Base-by-base conservation (phyloP, 345 rosid genomes). In the Syzygium aqueum region DNA sequence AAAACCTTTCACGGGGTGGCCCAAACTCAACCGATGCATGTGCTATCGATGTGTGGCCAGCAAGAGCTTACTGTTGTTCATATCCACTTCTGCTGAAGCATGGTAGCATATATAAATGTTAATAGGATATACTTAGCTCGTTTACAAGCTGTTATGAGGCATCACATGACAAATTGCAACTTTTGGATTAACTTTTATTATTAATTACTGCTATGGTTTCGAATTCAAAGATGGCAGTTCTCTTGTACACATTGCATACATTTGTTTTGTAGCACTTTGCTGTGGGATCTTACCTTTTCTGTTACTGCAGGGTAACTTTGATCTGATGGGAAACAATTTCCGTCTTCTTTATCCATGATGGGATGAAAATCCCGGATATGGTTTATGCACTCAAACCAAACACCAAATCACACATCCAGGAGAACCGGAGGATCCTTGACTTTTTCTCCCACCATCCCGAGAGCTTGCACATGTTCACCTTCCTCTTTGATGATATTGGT, bases 391-490 rank as follows among this genome's bases (percentile, higher is more conserved):
- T 87, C 16, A 73, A 73, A 33, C 86, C 86, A 14, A 87, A 87
- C 59, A 86, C 89, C 6, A 87, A 73, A 84, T 50, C 89, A 30
- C 53, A 84, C 65, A n/a, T 87, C 53, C 77, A 84, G 86, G 86
- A 87, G 53, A 59, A 67, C 63, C 84, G 86, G 85, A 84, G 89
- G 65, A 59, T 87, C 86, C 89, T 87, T 25, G 89, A 87, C 73
- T 46, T 49, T 83, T 85, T 84, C 73, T 21, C 89, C 28, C 57
- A 87, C 84, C 89, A 84, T 6, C 86, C 89, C 3, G 89, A 87
- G 65, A 87, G 89, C 80, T 52, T 87, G 84, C 53, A n/a, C 86
- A 84, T 53, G 11, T 2, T 87, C 40, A 6, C 86, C n/a, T 46
- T 61, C 86, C 56, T 87, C 84, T 87, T 61, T 43, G 86, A 87